Percentiles rank a stretch among this genome's conserved stretches.
These are phyloP conservation scores for Corymbia calophylla DNA, from an alignment of 441 rosid genomes.

Conservation along the genomic window DNA sequence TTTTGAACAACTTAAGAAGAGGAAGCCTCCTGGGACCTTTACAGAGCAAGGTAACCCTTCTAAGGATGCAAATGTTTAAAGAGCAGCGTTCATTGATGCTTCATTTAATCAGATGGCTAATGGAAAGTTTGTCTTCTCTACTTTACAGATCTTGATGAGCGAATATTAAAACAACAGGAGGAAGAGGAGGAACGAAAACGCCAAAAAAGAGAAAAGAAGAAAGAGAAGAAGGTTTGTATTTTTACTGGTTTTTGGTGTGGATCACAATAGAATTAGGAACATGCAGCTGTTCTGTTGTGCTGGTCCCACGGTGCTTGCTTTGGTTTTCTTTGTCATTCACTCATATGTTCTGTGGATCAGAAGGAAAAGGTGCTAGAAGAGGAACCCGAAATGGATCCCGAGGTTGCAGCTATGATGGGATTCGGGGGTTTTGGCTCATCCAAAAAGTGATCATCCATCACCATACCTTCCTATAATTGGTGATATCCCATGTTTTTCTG, in stretches of 20 bases:
- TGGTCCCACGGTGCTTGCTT: not conserved
- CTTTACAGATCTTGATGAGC: constrained; percentile 73
- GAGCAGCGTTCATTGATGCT: not conserved
- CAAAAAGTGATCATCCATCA: constrained; percentile 30
- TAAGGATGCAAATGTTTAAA: not conserved
- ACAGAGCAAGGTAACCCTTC: constrained; percentile 73
- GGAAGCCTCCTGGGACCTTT: constrained; percentile 84
- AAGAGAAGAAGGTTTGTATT: constrained; percentile 79
- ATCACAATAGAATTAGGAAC: not conserved
- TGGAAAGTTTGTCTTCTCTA: not conserved
- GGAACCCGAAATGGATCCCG: constrained; percentile 78
- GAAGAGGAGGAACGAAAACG: constrained; percentile 86
- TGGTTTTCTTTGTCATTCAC: not conserved
- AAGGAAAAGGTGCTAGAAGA: constrained; percentile 79
- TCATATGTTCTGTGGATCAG: constrained; percentile 22
- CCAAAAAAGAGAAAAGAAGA: constrained; percentile 73
- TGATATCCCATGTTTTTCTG: not conserved
- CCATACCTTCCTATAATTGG: not conserved
- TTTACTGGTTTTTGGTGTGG: not conserved
- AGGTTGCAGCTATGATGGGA: constrained; percentile 97
- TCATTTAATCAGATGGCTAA: not conserved
- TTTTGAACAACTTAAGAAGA: constrained; percentile 77
- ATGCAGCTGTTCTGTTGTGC: not conserved
- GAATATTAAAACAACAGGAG: constrained; percentile 77
- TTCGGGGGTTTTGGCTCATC: constrained; percentile 90